These are phyloP conservation scores for Hyaloscypha hepaticicola DNA, from an alignment of 495 filamentous ascomycete genomes.

Conservation along the genomic window DNA sequence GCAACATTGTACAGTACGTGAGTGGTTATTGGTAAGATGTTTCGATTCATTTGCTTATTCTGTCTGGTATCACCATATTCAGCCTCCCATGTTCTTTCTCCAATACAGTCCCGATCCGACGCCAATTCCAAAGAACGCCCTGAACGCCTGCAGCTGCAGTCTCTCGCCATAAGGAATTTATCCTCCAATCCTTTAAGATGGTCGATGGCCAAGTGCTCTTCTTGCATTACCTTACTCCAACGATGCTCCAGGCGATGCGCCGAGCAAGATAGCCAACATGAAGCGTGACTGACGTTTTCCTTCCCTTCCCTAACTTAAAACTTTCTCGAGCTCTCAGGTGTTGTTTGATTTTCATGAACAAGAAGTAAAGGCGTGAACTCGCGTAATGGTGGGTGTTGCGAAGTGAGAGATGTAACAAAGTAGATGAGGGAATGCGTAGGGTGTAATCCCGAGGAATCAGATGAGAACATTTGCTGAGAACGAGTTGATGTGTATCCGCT, in stretches of 20 bases:
- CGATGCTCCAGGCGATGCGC: constrained; percentile 32
- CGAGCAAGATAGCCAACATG: constrained; percentile 30
- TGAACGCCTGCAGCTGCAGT: constrained; percentile 17
- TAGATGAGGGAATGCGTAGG: background rate
- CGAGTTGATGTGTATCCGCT: constrained; percentile 18
- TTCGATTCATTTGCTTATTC: constrained; percentile 30
- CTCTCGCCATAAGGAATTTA: background rate
- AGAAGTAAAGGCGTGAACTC: constrained; percentile 30
- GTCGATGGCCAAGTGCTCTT: constrained; percentile 16
- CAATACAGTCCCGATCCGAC: constrained; percentile 10
- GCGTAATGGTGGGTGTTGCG: constrained; percentile 24
- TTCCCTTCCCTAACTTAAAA: constrained; percentile 15
- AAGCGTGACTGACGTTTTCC: constrained; percentile 25
- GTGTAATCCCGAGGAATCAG: background rate
- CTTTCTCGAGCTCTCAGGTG: background rate
- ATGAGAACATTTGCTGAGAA: background rate
- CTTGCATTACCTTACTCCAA: constrained; percentile 27
- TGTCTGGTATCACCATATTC: constrained; percentile 30
- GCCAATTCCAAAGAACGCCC: constrained; percentile 21
- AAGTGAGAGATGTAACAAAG: constrained; percentile 13
- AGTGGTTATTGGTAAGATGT: constrained; percentile 12
- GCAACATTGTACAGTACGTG: background rate
- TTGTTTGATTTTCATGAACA: constrained; percentile 24
- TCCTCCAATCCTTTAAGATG: constrained; percentile 24
- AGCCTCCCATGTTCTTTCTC: constrained; percentile 9